Conservation (phyloP, 2,329 filamentous ascomycete genomes). For the Pyrenochaeta sp. region DNA sequence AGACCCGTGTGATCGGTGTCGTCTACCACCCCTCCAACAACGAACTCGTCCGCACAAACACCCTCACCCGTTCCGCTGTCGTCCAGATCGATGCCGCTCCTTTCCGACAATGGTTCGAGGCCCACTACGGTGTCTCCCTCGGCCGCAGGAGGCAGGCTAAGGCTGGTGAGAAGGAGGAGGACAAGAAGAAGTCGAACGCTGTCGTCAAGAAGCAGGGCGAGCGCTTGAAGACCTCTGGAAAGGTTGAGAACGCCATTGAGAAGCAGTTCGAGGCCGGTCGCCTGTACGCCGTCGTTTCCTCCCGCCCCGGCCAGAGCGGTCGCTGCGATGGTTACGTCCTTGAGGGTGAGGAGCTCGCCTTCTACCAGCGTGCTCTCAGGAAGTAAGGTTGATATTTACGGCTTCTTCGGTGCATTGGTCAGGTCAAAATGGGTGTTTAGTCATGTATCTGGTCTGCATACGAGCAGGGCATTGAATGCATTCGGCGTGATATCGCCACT, state of each 20-base stretch:
- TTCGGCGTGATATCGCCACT: slow-evolving; percentile 46
- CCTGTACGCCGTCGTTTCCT: slow-evolving; percentile 91
- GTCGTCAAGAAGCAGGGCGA: slow-evolving; percentile 97
- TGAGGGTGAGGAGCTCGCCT: slow-evolving; percentile 98
- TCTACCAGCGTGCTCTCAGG: slow-evolving; percentile 99
- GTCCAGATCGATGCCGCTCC: slow-evolving; percentile 98
- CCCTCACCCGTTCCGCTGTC: slow-evolving; percentile 97
- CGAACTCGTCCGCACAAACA: slow-evolving; percentile 99
- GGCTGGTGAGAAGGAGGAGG: slow-evolving; percentile 71
- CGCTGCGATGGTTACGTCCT: slow-evolving; percentile 97
- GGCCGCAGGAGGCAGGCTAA: slow-evolving; percentile 93
- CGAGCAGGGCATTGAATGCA: slow-evolving; percentile 49
- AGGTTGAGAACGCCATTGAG: slow-evolving; percentile 93
- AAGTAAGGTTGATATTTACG: slow-evolving; percentile 72
- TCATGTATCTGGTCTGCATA: slow-evolving; percentile 54
- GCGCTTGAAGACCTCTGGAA: slow-evolving; percentile 82
- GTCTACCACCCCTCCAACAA: slow-evolving; percentile 99
- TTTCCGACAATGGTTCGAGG: slow-evolving; percentile 99
- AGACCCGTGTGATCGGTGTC: slow-evolving; percentile 98
- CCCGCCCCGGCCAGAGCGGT: slow-evolving; percentile 95
- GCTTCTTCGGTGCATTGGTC: slow-evolving; percentile 52
- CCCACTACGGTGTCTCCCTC: slow-evolving; percentile 92
- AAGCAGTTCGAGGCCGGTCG: slow-evolving; percentile 99
- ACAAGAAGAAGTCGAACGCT: slow-evolving; percentile 97
- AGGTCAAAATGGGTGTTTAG: slow-evolving; percentile 53